A percentile compares a stretch with the other conserved stretches of the same genome.
phyloP scores from a whole-genome alignment of 371 early-diverging fungal species.

The Mortierella sp. region DNA sequence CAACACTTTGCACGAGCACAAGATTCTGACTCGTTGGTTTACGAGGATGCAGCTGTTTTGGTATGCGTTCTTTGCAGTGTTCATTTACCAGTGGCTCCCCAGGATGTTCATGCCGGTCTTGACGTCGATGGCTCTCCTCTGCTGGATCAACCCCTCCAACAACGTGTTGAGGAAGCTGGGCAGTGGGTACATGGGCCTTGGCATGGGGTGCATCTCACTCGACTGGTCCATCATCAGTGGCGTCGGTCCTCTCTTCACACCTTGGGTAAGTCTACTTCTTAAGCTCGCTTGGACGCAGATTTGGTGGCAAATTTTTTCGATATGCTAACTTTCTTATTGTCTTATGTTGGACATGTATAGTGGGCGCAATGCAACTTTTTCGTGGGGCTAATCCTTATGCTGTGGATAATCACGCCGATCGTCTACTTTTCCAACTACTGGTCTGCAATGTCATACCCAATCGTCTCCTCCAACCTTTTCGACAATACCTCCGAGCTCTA shows the following conservation, averaged over 20 bases:
- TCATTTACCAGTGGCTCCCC: constrained; percentile 75
- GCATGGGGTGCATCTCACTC: constrained; percentile 57
- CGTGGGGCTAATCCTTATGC: constrained; percentile 72
- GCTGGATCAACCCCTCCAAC: constrained; percentile 67
- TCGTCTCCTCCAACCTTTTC: constrained; percentile 70
- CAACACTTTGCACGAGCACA: constrained; percentile 74
- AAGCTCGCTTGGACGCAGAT: not conserved
- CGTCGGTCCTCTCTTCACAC: constrained; percentile 62
- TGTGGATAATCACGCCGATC: constrained; percentile 79
- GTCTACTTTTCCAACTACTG: constrained; percentile 76
- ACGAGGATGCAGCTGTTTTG: constrained; percentile 59
- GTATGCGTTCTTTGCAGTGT: constrained; percentile 62
- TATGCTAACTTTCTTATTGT: constrained; percentile 32
- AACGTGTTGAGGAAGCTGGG: constrained; percentile 67
- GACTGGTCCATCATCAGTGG: constrained; percentile 61
- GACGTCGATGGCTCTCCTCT: constrained; percentile 66
- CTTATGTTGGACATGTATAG: constrained; percentile 49
- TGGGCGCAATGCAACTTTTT: constrained; percentile 79
- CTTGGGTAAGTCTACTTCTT: constrained; percentile 51
- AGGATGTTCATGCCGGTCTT: constrained; percentile 72
- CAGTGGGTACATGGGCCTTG: constrained; percentile 64
- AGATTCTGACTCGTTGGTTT: constrained; percentile 41
- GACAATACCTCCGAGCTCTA: constrained; percentile 66
- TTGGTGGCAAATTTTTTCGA: not conserved
- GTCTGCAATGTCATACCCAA: constrained; percentile 71